Base-by-base conservation (phyloP, 176 grass and related monocot genomes). In the Aegilops speltoides region DNA sequence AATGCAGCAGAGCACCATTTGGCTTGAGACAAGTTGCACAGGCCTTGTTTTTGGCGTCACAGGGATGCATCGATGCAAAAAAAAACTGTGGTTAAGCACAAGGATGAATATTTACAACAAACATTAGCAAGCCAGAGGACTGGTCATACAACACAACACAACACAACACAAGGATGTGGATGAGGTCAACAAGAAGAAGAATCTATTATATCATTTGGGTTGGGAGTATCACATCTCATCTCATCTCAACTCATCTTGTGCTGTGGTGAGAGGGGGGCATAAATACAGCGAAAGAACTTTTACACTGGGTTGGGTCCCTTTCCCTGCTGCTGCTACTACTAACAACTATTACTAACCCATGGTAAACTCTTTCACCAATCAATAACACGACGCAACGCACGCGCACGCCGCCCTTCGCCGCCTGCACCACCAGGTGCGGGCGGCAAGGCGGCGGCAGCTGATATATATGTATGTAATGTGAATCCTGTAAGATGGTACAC, bases 241-340 rank as follows among this genome's bases (percentile, higher is more conserved):
- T 19, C 50, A 56, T 19, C 15, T 54, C 50, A 54, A 22, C 54
- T 57, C 54, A 57, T 22, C 56, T 59, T 59, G 56, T 59, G 56
- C 56, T 59, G 56, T 59, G 56, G 56, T 59, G 56, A 59, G 56
- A 48, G 40, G 20, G 57, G 34, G 62, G 76, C 78, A 88, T 91
- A 91, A 91, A 85, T 91, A 91, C 89, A 88, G 77, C 13, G 86
- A 88, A 88, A 85, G 62, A 91, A 76, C 36, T 81, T 82, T 81
- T 82, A 62, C 89, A 78, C 14, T 77, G 89, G 86, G 75, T 34
- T 24, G 65, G 74, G 73, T 64, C 65, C 56, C 8, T 76, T 70
- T 80, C 19, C 26, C 56, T 59, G 56, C 19, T 59, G 56, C 56
- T 59, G 20, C 56, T 59, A 59, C 56, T 59, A 59, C 56, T 59